These are phyloP conservation scores for Olyra latifolia DNA, from an alignment of 176 grass and related monocot species.

Conservation along the genomic window DNA sequence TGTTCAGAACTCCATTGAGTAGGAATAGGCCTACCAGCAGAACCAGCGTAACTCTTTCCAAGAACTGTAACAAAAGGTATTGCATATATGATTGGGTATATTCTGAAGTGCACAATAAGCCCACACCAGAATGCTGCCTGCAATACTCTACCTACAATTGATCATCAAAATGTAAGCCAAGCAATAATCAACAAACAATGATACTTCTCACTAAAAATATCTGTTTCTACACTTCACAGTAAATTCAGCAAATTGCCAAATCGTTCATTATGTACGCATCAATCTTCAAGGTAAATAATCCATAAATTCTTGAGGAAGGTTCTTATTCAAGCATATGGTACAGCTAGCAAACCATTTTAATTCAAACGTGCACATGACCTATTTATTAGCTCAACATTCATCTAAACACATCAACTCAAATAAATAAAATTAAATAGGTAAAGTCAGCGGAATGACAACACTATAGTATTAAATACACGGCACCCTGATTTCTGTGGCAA, in stretches of 20 bases:
- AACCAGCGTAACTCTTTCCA: slow-evolving; percentile 46
- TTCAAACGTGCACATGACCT: neutral
- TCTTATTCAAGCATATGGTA: neutral
- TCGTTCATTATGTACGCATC: too few relatives aligned
- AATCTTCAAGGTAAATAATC: neutral
- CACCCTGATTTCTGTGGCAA: neutral
- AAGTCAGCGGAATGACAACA: neutral
- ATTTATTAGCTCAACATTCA: neutral
- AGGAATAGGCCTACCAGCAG: slow-evolving; percentile 46
- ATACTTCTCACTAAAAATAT: neutral
- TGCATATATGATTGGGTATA: slow-evolving; percentile 92
- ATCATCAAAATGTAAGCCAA: slow-evolving; percentile 32
- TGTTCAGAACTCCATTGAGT: slow-evolving; percentile 53
- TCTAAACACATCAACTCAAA: neutral
- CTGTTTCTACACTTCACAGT: neutral
- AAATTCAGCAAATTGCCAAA: neutral
- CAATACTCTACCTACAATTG: slow-evolving; percentile 66
- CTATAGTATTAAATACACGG: neutral
- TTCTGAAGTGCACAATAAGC: slow-evolving; percentile 89
- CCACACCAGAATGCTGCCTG: slow-evolving; percentile 95
- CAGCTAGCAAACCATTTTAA: neutral
- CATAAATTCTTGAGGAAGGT: neutral
- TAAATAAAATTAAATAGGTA: neutral
- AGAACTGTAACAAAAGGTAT: slow-evolving; percentile 80
- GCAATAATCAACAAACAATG: neutral